Conservation (phyloP, 805 yeast species). For the Candida koratica region DNA sequence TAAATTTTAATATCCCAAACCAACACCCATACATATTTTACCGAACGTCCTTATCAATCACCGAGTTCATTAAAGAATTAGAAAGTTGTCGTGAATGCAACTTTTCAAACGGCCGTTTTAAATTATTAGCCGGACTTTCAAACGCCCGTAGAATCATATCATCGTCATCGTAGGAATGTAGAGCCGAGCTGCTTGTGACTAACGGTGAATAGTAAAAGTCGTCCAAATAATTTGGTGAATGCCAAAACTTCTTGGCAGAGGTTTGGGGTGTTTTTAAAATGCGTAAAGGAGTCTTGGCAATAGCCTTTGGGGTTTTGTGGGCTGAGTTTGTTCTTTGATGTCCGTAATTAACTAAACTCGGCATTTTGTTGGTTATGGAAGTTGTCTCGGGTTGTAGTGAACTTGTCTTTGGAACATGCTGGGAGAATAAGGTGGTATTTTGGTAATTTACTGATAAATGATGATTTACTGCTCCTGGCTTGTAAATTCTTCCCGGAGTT, state of each 20-base stretch:
- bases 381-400: conserved; percentile 1
- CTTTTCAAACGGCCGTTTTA: conserved; percentile 8
- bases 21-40: not conserved
- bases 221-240: conserved; percentile 62
- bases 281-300: conserved; percentile 33
- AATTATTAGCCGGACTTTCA: conserved; percentile 22
- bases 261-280: conserved; percentile 38
- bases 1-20: conserved; percentile 1
- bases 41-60: not conserved
- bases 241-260: conserved; percentile 53
- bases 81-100: conserved; percentile 9
- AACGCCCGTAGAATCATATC: conserved; percentile 42
- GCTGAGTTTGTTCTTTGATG: conserved; percentile 12
- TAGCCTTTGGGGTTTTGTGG: conserved; percentile 32
- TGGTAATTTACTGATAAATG: conserved; percentile 13
- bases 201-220: conserved; percentile 57
- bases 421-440: conserved; percentile 3
- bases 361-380: conserved; percentile 1
- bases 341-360: conserved; percentile 7
- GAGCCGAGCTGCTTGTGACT: conserved; percentile 16
- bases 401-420: conserved; percentile 1
- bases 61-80: conserved; percentile 3
- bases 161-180: conserved; percentile 43
- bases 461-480: conserved; percentile 16
- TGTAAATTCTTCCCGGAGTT: conserved; percentile 43